Evolutionary conservation across 345 rosid species (phyloP).

Genomic region (Populus euphratica): DNA sequence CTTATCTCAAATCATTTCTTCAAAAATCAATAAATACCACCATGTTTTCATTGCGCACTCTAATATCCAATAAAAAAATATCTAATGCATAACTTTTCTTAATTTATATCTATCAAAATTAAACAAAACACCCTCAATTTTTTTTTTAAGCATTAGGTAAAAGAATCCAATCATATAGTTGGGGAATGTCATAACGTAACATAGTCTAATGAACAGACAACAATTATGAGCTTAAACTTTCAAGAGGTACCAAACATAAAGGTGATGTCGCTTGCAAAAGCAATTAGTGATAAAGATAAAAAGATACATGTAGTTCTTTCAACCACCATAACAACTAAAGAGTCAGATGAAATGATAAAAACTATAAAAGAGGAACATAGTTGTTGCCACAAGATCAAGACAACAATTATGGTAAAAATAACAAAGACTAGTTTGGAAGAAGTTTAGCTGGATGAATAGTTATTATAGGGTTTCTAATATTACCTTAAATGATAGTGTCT

Average conservation of each 20-base stretch:
- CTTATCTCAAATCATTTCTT: too few species aligned
- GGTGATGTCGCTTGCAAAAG: conserved; percentile 12
- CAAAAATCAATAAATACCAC: too few species aligned
- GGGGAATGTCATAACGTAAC: conserved; percentile 18
- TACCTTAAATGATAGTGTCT: conserved; percentile 8
- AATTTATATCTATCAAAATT: too few species aligned
- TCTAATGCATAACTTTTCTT: too few species aligned
- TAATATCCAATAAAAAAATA: too few species aligned
- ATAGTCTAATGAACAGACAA: conserved; percentile 27
- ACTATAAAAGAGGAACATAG: conserved; percentile 11
- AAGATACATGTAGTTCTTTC: neutral
- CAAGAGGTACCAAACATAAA: conserved; percentile 21
- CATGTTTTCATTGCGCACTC: too few species aligned
- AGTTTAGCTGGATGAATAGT: conserved; percentile 18
- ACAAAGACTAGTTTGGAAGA: conserved; percentile 16
- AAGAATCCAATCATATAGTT: conserved; percentile 7
- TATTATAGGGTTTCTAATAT: conserved; percentile 3
- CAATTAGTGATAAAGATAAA: conserved; percentile 13
- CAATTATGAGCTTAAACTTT: conserved; percentile 9
- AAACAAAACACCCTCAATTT: neutral
- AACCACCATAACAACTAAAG: conserved; percentile 1
- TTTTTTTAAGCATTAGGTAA: too few species aligned
- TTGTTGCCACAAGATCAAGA: conserved; percentile 5
- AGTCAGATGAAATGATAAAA: conserved; percentile 17
- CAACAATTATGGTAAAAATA: neutral